Conservation (phyloP, 2,329 filamentous ascomycete species). For the Curvularia verruculosa region DNA sequence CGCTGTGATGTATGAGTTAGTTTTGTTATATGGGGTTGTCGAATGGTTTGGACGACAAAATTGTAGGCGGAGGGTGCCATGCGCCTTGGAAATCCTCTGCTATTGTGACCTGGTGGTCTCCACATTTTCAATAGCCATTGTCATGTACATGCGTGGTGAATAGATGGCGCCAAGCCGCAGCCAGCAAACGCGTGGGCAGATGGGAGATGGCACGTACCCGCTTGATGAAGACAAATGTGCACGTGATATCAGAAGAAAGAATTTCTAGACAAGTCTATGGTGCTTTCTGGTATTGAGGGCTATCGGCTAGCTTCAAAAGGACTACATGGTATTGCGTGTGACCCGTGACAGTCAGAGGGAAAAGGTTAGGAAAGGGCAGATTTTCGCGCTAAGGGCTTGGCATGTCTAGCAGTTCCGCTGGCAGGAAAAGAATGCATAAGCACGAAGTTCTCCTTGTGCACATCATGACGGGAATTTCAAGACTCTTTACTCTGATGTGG, state of each 20-base stretch:
- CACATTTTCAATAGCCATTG: neutral
- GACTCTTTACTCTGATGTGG: neutral
- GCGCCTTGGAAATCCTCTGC: neutral
- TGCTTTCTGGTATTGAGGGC: neutral
- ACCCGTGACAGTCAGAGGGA: neutral
- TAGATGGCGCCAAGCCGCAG: neutral
- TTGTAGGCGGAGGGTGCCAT: neutral
- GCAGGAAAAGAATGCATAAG: neutral
- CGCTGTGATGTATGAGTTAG: constrained; percentile 1
- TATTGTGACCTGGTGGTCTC: neutral
- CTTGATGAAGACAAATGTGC: neutral
- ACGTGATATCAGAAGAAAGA: neutral
- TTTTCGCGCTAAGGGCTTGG: constrained; percentile 35
- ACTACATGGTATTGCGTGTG: constrained; percentile 8
- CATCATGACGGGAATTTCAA: neutral
- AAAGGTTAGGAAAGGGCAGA: constrained; percentile 20
- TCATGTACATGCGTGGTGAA: neutral
- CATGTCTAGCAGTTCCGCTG: constrained; percentile 12
- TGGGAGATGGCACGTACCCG: neutral
- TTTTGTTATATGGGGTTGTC: neutral
- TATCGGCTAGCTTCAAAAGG: neutral
- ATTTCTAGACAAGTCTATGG: neutral
- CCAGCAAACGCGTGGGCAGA: neutral
- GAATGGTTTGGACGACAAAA: neutral
- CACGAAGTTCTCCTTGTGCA: neutral